Conservation (phyloP, 805 yeast genomes). For the Candida adriatica region DNA sequence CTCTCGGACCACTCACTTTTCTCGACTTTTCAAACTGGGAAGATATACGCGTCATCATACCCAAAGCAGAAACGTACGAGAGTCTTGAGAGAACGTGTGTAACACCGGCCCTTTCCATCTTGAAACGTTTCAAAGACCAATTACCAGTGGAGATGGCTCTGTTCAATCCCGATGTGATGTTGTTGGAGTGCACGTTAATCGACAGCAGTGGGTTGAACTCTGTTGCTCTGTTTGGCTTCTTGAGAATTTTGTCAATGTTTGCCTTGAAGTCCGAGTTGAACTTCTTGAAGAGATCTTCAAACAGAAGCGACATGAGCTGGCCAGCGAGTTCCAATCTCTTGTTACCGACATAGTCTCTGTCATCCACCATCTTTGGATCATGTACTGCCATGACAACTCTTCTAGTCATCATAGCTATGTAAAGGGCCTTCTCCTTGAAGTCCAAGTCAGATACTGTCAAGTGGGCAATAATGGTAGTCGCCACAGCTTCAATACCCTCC, state of each 20-base stretch:
- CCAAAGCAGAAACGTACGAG: conserved; percentile 89
- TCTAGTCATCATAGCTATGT: conserved; percentile 94
- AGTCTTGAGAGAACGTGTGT: conserved; percentile 91
- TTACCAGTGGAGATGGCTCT: conserved; percentile 98
- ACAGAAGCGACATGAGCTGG: conserved; percentile 87
- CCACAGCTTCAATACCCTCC: conserved; percentile 95
- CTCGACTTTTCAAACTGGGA: conserved; percentile 98
- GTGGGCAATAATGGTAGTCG: conserved; percentile 95
- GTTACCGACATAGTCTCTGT: conserved; percentile 97
- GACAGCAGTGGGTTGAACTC: conserved; percentile 91
- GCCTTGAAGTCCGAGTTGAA: conserved; percentile 93
- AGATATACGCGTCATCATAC: conserved; percentile 99
- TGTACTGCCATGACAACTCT: conserved; percentile 94
- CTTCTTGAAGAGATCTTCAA: conserved; percentile 95
- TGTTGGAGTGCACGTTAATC: conserved; percentile 85
- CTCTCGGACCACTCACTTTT: conserved; percentile 98
- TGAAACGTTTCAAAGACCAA: conserved; percentile 97
- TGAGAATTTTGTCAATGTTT: conserved; percentile 86
- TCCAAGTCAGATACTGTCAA: conserved; percentile 78
- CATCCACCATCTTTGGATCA: conserved; percentile 94
- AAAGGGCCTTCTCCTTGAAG: conserved; percentile 89
- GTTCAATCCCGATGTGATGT: conserved; percentile 89
- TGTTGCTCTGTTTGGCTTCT: conserved; percentile 89
- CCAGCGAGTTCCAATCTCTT: conserved; percentile 97
- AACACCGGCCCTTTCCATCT: conserved; percentile 99